Percentiles rank a stretch among this genome's conserved stretches.
phyloP scores from a whole-genome alignment of 257 asterid genomes.

The Forsythia suspensa region DNA sequence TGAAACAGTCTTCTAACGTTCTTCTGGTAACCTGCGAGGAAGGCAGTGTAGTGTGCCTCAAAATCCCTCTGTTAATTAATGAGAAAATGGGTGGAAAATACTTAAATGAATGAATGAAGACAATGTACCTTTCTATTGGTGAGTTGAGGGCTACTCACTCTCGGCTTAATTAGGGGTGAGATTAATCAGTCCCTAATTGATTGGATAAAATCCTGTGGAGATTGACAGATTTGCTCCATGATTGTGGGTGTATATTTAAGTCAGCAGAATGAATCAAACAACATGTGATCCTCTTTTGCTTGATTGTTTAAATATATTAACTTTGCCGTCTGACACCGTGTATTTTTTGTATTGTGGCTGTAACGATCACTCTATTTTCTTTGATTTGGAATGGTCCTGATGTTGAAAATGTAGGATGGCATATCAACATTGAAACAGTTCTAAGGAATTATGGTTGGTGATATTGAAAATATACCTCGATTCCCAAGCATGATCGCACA shows the following conservation, averaged over 20 bases:
- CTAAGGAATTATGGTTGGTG: background rate
- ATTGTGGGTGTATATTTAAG: no score
- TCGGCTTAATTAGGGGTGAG: no score
- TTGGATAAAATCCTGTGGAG: no score
- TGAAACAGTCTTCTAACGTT: no score
- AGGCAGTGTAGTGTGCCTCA: no score
- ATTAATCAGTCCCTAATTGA: no score
- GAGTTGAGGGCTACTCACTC: no score
- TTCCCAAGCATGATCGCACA: background rate
- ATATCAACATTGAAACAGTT: background rate
- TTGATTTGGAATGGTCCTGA: background rate
- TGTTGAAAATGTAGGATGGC: background rate
- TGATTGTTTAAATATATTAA: background rate
- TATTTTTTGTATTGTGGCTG: background rate
- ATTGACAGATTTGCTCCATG: no score
- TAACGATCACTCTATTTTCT: no score
- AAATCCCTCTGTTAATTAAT: background rate
- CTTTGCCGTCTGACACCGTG: background rate
- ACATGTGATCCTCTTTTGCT: background rate
- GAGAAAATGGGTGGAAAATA: background rate
- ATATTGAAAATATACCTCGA: background rate
- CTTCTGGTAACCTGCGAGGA: no score
- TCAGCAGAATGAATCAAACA: background rate
- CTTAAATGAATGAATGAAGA: no score
- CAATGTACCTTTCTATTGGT: no score